These are phyloP conservation scores for Tetradesmus obliquus DNA, from an alignment of 139 green algal genomes.

Conservation along the genomic window DNA sequence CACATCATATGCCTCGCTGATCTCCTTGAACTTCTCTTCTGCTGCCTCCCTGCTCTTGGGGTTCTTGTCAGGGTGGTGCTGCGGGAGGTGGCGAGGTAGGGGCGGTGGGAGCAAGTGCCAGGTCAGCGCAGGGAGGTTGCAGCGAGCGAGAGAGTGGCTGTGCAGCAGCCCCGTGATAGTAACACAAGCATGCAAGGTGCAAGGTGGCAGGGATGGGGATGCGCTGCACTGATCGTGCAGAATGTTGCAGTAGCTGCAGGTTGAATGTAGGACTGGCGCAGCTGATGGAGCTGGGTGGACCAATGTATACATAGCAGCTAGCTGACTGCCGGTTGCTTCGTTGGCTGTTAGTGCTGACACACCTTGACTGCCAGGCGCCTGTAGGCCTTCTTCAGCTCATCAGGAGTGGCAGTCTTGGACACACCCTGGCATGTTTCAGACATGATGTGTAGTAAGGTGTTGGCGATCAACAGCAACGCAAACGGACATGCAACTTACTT, in stretches of 20 bases:
- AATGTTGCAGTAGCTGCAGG: no score
- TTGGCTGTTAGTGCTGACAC: background rate
- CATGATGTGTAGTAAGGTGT: no score
- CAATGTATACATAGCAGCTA: no score
- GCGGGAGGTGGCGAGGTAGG: no score
- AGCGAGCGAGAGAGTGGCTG: no score
- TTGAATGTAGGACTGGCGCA: no score
- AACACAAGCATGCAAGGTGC: no score
- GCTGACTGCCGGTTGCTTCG: background rate
- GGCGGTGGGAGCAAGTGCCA: no score
- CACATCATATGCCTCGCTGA: slow-evolving; percentile 90
- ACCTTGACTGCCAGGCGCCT: slow-evolving; percentile 28
- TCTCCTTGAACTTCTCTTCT: slow-evolving; percentile 80
- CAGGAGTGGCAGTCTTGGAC: background rate
- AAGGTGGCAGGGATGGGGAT: background rate
- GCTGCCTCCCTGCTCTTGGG: slow-evolving; percentile 12
- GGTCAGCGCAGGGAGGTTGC: background rate
- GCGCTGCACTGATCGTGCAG: no score
- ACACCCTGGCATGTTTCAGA: background rate
- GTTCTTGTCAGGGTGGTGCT: slow-evolving; percentile 78
- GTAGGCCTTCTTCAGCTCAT: slow-evolving; percentile 42
- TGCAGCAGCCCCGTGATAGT: no score
- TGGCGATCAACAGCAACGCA: no score
- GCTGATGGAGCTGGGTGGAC: no score
- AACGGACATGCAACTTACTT: background rate